Percentiles rank a stretch among this genome's conserved stretches.
These are phyloP conservation scores for Stentor roeselii DNA, from an alignment of 73 alveolate genomes.

Conservation along the genomic window DNA sequence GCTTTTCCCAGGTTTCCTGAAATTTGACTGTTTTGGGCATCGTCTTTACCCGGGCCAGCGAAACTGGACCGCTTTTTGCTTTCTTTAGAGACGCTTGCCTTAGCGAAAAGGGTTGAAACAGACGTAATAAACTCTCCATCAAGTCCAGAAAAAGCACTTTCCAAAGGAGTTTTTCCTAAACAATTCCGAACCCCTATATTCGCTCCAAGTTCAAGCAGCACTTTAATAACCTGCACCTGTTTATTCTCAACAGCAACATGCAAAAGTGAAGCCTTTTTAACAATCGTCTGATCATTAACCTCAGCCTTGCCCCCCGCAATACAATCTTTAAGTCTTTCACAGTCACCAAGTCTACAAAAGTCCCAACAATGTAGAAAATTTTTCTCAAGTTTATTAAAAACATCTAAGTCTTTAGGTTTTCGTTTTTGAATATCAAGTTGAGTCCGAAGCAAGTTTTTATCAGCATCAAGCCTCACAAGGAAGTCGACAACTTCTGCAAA, in stretches of 20 bases:
- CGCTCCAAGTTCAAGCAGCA: constrained; percentile 20
- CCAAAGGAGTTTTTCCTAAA: constrained; percentile 28
- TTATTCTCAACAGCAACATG: constrained; percentile 18
- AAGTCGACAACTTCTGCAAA: not conserved
- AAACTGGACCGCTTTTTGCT: not conserved
- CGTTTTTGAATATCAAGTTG: not conserved
- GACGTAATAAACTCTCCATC: not conserved
- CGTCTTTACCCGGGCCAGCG: not conserved
- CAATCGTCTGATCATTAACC: constrained; percentile 11
- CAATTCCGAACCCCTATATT: not conserved
- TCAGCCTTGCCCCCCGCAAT: not conserved
- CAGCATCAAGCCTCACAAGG: constrained; percentile 17
- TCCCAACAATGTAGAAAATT: constrained; percentile 22
- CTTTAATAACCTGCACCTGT: not conserved
- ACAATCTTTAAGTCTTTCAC: not conserved
- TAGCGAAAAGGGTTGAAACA: not conserved
- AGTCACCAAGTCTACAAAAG: constrained; percentile 11
- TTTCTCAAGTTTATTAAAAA: not conserved
- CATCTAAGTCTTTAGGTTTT: constrained; percentile 27
- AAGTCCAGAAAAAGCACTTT: not conserved
- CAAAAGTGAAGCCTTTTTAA: not conserved
- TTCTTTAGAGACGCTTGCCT: not conserved
- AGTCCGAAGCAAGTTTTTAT: constrained; percentile 5
- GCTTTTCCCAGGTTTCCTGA: not conserved
- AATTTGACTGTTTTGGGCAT: not conserved